phyloP scores from a whole-genome alignment of 2,329 filamentous ascomycete species.

The Fonsecaea pedrosoi region DNA sequence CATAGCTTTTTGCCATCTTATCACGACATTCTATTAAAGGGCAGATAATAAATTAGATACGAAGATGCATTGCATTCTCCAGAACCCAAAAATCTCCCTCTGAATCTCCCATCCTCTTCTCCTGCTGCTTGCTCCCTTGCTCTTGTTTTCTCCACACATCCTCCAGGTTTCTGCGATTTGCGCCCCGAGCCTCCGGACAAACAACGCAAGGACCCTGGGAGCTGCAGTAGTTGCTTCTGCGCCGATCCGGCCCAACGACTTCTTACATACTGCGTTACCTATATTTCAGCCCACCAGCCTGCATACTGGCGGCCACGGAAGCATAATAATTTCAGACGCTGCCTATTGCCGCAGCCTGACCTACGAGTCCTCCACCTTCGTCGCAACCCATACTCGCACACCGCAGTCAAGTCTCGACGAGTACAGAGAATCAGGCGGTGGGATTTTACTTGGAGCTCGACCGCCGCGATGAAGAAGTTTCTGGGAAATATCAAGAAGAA shows the following conservation, averaged over 20 bases:
- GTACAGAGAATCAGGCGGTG: neutral
- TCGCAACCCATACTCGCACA: constrained; percentile 1
- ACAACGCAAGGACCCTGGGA: neutral
- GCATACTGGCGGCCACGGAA: neutral
- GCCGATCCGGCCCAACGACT: neutral
- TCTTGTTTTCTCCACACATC: neutral
- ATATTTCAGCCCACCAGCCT: neutral
- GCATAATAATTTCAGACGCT: constrained; percentile 2
- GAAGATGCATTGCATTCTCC: neutral
- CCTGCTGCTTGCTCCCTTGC: neutral
- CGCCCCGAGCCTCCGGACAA: neutral
- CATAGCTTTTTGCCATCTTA: neutral
- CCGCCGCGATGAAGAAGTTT: constrained; percentile 35
- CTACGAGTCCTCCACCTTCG: neutral
- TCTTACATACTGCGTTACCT: neutral
- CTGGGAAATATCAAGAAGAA: constrained; percentile 39
- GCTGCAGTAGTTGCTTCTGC: constrained; percentile 6
- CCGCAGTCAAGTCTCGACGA: neutral
- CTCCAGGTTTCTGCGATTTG: neutral
- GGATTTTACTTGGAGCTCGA: neutral
- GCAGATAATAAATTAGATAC: neutral
- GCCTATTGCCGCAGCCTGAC: constrained; percentile 6
- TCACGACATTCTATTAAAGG: neutral
- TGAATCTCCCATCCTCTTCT: neutral
- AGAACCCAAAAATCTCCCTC: neutral